Percentiles rank a stretch among this genome's conserved stretches.
These are phyloP conservation scores for Syzygium malaccense DNA, from an alignment of 441 rosid species.

Conservation along the genomic window DNA sequence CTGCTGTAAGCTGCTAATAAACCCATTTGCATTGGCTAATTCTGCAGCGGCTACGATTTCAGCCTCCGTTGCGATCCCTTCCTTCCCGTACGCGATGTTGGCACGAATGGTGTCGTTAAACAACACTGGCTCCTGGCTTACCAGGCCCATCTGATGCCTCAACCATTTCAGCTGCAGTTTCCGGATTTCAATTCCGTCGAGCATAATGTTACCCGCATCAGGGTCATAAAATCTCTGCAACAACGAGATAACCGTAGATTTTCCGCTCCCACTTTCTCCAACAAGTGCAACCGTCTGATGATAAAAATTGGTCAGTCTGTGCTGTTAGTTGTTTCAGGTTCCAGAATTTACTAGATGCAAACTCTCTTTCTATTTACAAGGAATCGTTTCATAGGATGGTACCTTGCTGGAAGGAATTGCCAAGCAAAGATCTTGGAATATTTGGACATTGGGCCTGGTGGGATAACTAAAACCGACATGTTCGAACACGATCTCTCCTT, in stretches of 20 bases:
- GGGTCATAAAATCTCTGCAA: conserved; percentile 47
- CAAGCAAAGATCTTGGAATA: conserved; percentile 5
- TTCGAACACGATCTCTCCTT: conserved; percentile 3
- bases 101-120: conserved; percentile 44
- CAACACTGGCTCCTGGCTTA: conserved; percentile 50
- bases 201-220: conserved; percentile 31
- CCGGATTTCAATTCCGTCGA: conserved; percentile 42
- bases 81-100: conserved; percentile 51
- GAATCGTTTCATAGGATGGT: not conserved
- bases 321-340: not conserved
- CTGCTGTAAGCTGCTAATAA: conserved; percentile 41
- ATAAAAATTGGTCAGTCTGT: not conserved
- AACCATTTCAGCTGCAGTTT: conserved; percentile 42
- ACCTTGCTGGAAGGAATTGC: conserved; percentile 1
- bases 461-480: conserved; percentile 7
- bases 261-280: conserved; percentile 56
- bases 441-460: not conserved
- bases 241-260: conserved; percentile 38
- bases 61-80: conserved; percentile 32
- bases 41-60: conserved; percentile 43
- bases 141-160: conserved; percentile 56
- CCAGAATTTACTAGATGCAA: not conserved
- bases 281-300: conserved; percentile 47
- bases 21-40: conserved; percentile 42
- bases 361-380: not conserved